Conservation (phyloP, 1,139 yeast genomes). For the Yamadazyma triangularis region DNA sequence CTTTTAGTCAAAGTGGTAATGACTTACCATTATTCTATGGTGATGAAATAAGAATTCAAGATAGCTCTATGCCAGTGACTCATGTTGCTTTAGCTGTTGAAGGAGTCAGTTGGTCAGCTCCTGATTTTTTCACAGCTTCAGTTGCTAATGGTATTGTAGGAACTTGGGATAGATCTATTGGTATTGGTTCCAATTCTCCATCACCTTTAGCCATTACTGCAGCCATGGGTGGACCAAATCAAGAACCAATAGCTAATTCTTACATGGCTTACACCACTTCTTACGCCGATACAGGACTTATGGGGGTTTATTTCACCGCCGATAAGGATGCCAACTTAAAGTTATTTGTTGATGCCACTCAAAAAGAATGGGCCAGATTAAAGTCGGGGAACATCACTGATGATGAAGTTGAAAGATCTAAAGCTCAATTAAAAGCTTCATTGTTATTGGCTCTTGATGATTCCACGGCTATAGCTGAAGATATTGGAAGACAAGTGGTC, state of each 20-base stretch:
- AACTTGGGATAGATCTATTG: conserved; percentile 93
- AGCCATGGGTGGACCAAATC: conserved; percentile 53
- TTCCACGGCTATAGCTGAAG: conserved; percentile 95
- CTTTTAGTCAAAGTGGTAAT: conserved; percentile 72
- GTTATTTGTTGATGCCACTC: conserved; percentile 64
- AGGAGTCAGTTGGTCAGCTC: conserved; percentile 96
- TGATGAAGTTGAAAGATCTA: conserved; percentile 89
- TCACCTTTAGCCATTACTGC: conserved; percentile 77
- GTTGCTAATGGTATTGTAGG: conserved; percentile 97
- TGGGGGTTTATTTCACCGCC: conserved; percentile 93
- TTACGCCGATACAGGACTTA: conserved; percentile 93
- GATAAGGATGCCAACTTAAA: conserved; percentile 69
- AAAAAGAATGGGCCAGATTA: conserved; percentile 86
- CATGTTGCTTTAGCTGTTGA: conserved; percentile 95
- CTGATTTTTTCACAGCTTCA: conserved; percentile 91
- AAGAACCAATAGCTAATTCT: conserved; percentile 74
- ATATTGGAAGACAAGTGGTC: conserved; percentile 93
- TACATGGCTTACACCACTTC: conserved; percentile 96
- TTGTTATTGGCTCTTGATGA: conserved; percentile 86
- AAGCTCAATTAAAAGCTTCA: conserved; percentile 92
- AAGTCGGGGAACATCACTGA: conserved; percentile 71
- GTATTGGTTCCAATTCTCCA: conserved; percentile 67
- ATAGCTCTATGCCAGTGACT: conserved; percentile 79
- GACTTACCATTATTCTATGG: conserved; percentile 80
- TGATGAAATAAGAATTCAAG: conserved; percentile 82